Conservation (phyloP, 2,329 filamentous ascomycete genomes). For the Talaromyces islandicus region DNA sequence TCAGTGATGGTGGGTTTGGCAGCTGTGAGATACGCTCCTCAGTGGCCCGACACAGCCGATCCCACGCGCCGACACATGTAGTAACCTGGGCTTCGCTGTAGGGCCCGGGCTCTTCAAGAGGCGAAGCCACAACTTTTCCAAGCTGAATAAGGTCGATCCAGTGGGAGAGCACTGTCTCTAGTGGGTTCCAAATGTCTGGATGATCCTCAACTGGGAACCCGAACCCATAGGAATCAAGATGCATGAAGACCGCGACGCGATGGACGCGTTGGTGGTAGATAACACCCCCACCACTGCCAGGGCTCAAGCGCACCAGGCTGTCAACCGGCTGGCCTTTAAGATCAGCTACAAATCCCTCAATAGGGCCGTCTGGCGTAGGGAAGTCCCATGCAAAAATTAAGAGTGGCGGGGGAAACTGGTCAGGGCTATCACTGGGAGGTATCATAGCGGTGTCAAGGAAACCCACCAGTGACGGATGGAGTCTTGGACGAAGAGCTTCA, state of each 20-base stretch:
- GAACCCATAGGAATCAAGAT: too few species aligned
- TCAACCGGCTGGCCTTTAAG: conserved; percentile 15
- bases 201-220: too few species aligned
- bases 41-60: conserved; percentile 14
- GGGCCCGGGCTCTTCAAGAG: conserved; percentile 12
- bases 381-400: conserved; percentile 21
- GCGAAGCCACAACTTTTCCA: conserved; percentile 8
- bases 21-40: conserved; percentile 12
- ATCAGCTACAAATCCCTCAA: conserved; percentile 18
- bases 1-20: conserved; percentile 7
- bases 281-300: conserved; percentile 19
- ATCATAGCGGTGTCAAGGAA: conserved; percentile 6
- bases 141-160: conserved; percentile 15
- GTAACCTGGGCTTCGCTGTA: too few species aligned
- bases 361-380: conserved; percentile 13
- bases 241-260: too few species aligned
- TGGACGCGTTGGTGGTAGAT: conserved; percentile 18
- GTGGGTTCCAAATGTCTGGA: conserved; percentile 5
- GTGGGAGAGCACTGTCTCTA: conserved; percentile 16
- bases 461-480: too few species aligned
- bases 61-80: too few species aligned
- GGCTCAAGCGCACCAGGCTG: conserved; percentile 19
- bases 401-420: conserved; percentile 10
- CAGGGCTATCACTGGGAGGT: conserved; percentile 12
- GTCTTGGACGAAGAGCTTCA: too few species aligned